Evolutionary conservation across 1,284 basidiomycete species (phyloP).

Genomic region (Coniophora puteana): DNA sequence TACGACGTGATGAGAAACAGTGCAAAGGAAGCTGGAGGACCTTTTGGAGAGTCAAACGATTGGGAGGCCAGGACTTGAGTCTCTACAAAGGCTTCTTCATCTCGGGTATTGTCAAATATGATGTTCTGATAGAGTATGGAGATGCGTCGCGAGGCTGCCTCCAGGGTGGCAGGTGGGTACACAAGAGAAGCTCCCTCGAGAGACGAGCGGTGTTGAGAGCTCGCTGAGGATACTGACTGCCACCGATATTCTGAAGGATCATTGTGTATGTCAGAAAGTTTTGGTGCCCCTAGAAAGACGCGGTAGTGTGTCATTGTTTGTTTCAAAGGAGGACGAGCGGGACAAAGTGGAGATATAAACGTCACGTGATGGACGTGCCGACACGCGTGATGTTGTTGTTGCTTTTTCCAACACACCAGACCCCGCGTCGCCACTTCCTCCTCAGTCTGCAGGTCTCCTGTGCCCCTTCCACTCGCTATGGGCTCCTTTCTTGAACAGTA

Average conservation of each 20-base stretch:
- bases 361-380: slow-evolving; percentile 2
- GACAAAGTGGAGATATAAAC: background rate
- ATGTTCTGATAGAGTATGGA: slow-evolving; percentile 64
- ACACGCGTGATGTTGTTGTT: background rate
- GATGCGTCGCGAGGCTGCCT: slow-evolving; percentile 58
- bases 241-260: slow-evolving; percentile 31
- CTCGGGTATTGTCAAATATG: slow-evolving; percentile 48
- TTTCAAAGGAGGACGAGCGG: background rate
- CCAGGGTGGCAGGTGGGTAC: slow-evolving; percentile 48
- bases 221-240: slow-evolving; percentile 29
- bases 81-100: slow-evolving; percentile 26
- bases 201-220: slow-evolving; percentile 8
- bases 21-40: slow-evolving; percentile 12
- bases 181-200: slow-evolving; percentile 17
- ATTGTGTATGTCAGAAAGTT: slow-evolving; percentile 25
- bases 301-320: slow-evolving; percentile 25
- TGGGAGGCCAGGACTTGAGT: no score
- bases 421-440: background rate
- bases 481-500: slow-evolving; percentile 66
- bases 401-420: background rate
- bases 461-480: slow-evolving; percentile 19
- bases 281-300: slow-evolving; percentile 49
- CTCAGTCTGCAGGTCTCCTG: slow-evolving; percentile 4
- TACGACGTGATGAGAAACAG: slow-evolving; percentile 5
- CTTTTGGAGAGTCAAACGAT: no score